Percentiles rank a stretch among this genome's conserved stretches.
These are phyloP conservation scores for Apophysomyces ossiformis DNA, from an alignment of 371 early-diverging fungal species.

Conservation along the genomic window DNA sequence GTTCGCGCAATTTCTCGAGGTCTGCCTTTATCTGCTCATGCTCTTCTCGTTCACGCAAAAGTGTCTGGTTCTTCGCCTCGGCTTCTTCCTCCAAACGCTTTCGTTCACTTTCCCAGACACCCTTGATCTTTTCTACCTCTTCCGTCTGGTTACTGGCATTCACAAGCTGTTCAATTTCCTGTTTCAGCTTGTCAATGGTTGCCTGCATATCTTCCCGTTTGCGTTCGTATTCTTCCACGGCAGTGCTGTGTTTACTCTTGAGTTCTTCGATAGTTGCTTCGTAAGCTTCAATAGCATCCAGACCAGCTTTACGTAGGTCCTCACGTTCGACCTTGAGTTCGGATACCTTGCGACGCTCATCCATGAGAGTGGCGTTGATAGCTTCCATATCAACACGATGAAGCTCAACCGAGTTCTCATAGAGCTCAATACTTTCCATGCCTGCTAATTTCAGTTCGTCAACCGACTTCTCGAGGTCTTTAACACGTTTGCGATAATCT, in stretches of 20 bases:
- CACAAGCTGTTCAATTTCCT: conserved; percentile 53
- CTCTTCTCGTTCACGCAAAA: conserved; percentile 35
- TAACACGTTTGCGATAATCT: conserved; percentile 35
- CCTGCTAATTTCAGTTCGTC: conserved; percentile 56
- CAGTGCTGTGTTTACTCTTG: conserved; percentile 31
- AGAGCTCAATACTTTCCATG: conserved; percentile 60
- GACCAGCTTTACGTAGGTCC: conserved; percentile 41
- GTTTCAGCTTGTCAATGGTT: conserved; percentile 52
- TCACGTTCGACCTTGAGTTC: conserved; percentile 37
- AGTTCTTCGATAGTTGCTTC: conserved; percentile 47
- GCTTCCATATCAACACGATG: conserved; percentile 56
- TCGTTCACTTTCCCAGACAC: conserved; percentile 62
- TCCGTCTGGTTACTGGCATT: conserved; percentile 41
- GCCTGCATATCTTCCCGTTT: conserved; percentile 40
- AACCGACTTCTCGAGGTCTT: conserved; percentile 40
- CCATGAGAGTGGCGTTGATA: conserved; percentile 42
- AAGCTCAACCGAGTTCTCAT: conserved; percentile 54
- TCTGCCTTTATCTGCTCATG: conserved; percentile 43
- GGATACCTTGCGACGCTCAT: conserved; percentile 45
- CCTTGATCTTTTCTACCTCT: conserved; percentile 52
- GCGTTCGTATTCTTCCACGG: conserved; percentile 25
- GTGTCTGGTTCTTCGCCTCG: conserved; percentile 33
- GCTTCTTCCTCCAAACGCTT: conserved; percentile 56
- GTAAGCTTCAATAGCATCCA: conserved; percentile 44
- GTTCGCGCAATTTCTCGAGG: conserved; percentile 37